Base-by-base conservation (phyloP, 2,329 filamentous ascomycete genomes). In the Colletotrichum falcatum region DNA sequence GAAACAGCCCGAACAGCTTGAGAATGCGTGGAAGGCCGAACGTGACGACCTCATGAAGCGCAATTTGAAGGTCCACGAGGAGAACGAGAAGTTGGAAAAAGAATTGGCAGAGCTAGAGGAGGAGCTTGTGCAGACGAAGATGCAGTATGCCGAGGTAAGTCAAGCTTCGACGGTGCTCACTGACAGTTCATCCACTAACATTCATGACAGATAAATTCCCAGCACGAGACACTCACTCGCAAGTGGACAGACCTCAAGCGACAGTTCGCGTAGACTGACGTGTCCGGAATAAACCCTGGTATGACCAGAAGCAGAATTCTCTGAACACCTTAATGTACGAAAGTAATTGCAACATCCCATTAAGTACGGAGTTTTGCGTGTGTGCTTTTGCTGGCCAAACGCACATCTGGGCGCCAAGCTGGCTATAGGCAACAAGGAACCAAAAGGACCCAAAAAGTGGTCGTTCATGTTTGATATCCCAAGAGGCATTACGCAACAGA, bases 111-210 rank as follows among this genome's bases (percentile, higher is more conserved):
- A 98, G 75, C 93, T 98, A 85, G 96, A 98, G 84, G 93, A 95
- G 81, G 91, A 94, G 79, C 84, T 99, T 74, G 95, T 99, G 73
- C 90, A 92, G 78, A 96, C 94, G 1, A 99, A 99, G 87, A 92
- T 99, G 93, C 89, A 90, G 77, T 94, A 95, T 84, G 96, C 96
- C 65, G 94, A 98, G 91, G 95, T 97, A 87, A 85, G 91, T 85
- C 61, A n/a, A 61, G 54, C 20, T 51, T 56, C n/a, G 42, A 44
- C 49, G 46, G 9, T 33, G 18, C 61, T 65, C 20, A 7, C n/a
- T 16, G 60, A 48, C n/a, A 46, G 53, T 30, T 30, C n/a, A 30
- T 28, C 5, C 28, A 18, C 53, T 65, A 33, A 74, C 44, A 11
- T 49, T 28, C 16, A 26, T 30, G n/a, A 23, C 76, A 94, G 92